A percentile compares a stretch with the other conserved stretches of the same genome.
These are phyloP conservation scores for Phaseolus coccineus DNA, from an alignment of 331 rosid species.

Conservation along the genomic window DNA sequence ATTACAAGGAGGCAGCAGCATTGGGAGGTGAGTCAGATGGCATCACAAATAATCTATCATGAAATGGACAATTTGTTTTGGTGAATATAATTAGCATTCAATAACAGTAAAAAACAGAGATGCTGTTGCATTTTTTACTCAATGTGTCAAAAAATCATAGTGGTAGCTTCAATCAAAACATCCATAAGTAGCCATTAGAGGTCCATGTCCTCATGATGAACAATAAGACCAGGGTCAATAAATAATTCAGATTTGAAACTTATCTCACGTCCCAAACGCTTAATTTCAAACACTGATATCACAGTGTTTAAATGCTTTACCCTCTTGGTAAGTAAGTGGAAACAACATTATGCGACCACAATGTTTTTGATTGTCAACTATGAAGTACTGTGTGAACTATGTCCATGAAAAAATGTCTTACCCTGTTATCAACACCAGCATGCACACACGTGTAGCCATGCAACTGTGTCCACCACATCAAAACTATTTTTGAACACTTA, in stretches of 20 bases:
- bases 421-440: not conserved
- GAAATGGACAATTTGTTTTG: not conserved
- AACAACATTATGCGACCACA: too few relatives aligned
- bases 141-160: not conserved
- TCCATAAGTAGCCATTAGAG: not conserved
- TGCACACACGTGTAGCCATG: not conserved
- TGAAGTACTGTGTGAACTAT: too few relatives aligned
- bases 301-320: too few relatives aligned
- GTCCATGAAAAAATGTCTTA: too few relatives aligned
- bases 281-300: too few relatives aligned
- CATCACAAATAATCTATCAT: not conserved
- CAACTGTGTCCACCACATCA: not conserved
- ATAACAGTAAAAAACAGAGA: not conserved
- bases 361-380: too few relatives aligned
- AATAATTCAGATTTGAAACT: too few relatives aligned
- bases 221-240: too few relatives aligned
- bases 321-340: too few relatives aligned
- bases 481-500: not conserved
- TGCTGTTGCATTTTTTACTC: not conserved
- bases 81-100: not conserved
- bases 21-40: not conserved
- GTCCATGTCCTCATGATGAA: too few relatives aligned
- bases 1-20: not conserved
- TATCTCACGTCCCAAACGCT: too few relatives aligned
- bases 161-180: too few relatives aligned